Evolutionary conservation across 139 green algal species (phyloP).

Genomic region (Chlamydomonas sp.): DNA sequence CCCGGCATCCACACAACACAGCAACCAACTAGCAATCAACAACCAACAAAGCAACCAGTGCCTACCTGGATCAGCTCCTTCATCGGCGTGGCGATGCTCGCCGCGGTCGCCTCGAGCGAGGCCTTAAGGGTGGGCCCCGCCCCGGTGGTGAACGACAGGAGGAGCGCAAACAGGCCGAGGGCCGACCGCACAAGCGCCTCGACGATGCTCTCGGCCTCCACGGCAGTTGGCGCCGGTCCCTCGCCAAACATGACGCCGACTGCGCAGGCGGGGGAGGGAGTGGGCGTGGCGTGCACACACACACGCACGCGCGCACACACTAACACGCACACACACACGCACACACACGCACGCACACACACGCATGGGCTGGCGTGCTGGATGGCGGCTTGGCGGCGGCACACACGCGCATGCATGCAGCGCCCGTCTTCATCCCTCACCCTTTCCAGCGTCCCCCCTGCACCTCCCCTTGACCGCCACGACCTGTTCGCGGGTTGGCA

Average conservation of each 20-base stretch:
- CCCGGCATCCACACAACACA: too few relatives aligned
- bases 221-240: too few relatives aligned
- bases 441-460: neutral
- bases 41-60: too few relatives aligned
- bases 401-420: too few relatives aligned
- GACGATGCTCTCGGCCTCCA: neutral
- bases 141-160: neutral
- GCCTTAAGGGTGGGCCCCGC: neutral
- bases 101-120: neutral
- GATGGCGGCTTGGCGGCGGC: too few relatives aligned
- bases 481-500: slow-evolving; percentile 1
- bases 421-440: neutral
- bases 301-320: too few relatives aligned
- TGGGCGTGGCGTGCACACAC: too few relatives aligned
- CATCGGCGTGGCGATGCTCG: neutral
- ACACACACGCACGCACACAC: too few relatives aligned
- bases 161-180: neutral
- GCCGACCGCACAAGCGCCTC: neutral
- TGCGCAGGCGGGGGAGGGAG: neutral
- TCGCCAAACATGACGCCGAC: neutral
- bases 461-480: neutral
- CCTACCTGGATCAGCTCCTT: too few relatives aligned
- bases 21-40: too few relatives aligned
- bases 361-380: too few relatives aligned
- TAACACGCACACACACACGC: too few relatives aligned